These are phyloP conservation scores for Chrysosporium keratinophilum DNA, from an alignment of 2,329 filamentous ascomycete species.

Conservation along the genomic window DNA sequence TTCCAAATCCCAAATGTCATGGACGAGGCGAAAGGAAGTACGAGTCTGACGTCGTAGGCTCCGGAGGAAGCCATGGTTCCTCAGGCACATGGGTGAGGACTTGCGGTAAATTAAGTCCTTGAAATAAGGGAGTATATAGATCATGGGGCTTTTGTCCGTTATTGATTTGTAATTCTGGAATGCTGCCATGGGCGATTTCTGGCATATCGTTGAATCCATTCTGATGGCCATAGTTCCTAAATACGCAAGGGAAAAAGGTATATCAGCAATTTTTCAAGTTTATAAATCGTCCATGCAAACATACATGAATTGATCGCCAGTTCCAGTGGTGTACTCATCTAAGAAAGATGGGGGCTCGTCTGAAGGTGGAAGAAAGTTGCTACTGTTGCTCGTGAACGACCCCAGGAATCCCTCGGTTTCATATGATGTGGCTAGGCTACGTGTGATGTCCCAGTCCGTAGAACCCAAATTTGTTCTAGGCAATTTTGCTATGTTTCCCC, in stretches of 20 bases:
- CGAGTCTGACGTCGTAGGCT: neutral
- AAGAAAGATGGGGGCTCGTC: neutral
- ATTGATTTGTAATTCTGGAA: neutral
- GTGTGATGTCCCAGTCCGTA: neutral
- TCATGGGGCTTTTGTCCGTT: neutral
- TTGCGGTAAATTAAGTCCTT: neutral
- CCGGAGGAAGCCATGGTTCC: neutral
- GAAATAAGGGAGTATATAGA: neutral
- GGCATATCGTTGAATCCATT: neutral
- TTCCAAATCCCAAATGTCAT: neutral
- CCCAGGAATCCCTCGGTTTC: neutral
- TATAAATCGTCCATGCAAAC: neutral
- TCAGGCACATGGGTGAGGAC: neutral
- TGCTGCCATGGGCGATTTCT: neutral
- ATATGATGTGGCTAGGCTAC: conserved; percentile 1
- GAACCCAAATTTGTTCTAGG: neutral
- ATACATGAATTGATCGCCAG: conserved; percentile 7
- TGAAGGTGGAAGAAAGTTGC: neutral
- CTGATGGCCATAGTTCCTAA: neutral
- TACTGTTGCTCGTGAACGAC: neutral
- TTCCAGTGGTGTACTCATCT: neutral
- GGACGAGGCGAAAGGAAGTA: neutral
- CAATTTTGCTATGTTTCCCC: neutral
- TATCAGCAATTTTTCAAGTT: neutral
- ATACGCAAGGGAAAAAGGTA: neutral